Evolutionary conservation across 2,329 filamentous ascomycete genomes (phyloP).

Genomic region (Aaosphaeria arxii): DNA sequence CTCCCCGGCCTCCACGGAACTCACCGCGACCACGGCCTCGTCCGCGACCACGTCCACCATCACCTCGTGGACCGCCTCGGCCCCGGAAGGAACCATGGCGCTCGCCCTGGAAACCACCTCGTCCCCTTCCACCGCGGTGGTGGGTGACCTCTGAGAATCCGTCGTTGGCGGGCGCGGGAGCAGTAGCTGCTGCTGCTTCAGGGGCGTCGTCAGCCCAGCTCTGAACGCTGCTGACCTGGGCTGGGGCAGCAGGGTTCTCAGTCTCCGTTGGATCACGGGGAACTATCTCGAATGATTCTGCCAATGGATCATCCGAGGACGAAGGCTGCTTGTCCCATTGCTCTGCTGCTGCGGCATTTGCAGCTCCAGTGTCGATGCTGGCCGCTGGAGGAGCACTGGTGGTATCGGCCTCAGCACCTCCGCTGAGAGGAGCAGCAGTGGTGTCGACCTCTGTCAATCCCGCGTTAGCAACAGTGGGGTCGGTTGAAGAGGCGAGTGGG

Average conservation of each 20-base stretch:
- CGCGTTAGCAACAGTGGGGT: constrained; percentile 66
- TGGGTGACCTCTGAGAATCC: constrained; percentile 69
- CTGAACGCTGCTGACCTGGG: constrained; percentile 60
- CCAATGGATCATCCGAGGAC: constrained; percentile 48
- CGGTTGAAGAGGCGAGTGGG: constrained; percentile 46
- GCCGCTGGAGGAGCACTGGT: constrained; percentile 35
- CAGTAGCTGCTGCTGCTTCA: constrained; percentile 23
- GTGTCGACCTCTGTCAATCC: constrained; percentile 64
- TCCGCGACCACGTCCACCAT: constrained; percentile 32
- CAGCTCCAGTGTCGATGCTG: constrained; percentile 40
- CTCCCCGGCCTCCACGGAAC: constrained; percentile 28
- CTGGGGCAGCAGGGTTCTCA: constrained; percentile 58
- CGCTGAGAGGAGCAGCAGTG: constrained; percentile 26
- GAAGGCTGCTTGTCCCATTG: constrained; percentile 61
- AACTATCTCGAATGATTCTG: constrained; percentile 73
- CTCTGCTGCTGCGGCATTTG: constrained; percentile 58
- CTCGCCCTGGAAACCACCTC: constrained; percentile 39
- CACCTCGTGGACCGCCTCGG: constrained; percentile 37
- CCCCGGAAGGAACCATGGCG: constrained; percentile 56
- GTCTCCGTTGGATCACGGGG: constrained; percentile 72
- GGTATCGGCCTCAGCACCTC: constrained; percentile 20
- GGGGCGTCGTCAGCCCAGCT: constrained; percentile 79
- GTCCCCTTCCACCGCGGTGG: constrained; percentile 47
- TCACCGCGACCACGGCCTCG: constrained; percentile 45
- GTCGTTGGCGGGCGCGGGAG: constrained; percentile 46